phyloP scores from a whole-genome alignment of 1,284 basidiomycete species.

The Moesziomyces sp. region DNA sequence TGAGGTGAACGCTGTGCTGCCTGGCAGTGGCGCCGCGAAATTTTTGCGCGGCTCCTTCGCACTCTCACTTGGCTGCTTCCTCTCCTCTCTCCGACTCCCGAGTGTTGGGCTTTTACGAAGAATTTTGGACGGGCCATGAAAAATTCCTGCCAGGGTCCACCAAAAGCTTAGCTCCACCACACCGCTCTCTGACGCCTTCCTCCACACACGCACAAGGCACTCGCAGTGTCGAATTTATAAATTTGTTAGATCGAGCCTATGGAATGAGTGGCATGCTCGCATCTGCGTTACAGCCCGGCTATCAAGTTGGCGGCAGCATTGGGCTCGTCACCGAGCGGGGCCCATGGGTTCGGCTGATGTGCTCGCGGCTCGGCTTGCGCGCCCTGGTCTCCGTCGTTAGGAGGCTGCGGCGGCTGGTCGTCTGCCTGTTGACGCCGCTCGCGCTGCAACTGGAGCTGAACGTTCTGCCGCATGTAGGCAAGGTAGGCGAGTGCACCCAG shows the following conservation, averaged over 20 bases:
- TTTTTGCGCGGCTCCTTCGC: background rate
- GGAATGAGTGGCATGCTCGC: too few species aligned
- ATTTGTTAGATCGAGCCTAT: too few species aligned
- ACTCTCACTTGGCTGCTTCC: background rate
- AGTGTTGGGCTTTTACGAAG: background rate
- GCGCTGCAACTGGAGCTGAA: conserved; percentile 49
- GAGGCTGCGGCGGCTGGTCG: conserved; percentile 12
- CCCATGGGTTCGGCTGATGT: conserved; percentile 32
- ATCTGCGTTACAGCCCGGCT: conserved; percentile 13
- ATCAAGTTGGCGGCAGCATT: conserved; percentile 39
- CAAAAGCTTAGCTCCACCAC: background rate
- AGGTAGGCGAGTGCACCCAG: conserved; percentile 54
- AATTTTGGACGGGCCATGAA: background rate
- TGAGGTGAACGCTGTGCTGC: background rate
- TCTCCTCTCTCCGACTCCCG: background rate
- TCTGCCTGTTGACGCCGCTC: conserved; percentile 35
- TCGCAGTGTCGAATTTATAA: too few species aligned
- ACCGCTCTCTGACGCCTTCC: background rate
- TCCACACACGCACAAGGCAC: background rate
- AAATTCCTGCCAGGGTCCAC: background rate
- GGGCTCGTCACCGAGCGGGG: conserved; percentile 28
- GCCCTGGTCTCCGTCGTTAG: background rate
- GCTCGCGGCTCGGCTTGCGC: conserved; percentile 3
- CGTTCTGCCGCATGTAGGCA: conserved; percentile 53
- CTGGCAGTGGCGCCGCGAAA: background rate